These are phyloP conservation scores for Dryas integrifolia DNA, from an alignment of 331 rosid genomes.

Conservation along the genomic window DNA sequence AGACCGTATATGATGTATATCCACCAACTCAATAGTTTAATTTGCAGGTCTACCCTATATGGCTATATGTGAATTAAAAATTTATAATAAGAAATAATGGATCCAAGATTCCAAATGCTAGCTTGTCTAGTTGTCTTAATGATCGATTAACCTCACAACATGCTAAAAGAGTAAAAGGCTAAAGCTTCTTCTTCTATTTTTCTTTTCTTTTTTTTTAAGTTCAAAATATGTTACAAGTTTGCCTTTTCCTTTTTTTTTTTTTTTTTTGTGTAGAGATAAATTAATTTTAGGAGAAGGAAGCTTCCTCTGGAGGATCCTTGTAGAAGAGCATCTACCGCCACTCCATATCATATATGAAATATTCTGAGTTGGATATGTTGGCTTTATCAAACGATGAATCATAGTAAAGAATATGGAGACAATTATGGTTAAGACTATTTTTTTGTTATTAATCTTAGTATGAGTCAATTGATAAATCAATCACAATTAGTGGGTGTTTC, in stretches of 20 bases:
- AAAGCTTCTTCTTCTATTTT: too few relatives aligned
- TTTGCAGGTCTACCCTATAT: neutral
- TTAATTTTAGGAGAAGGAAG: too few relatives aligned
- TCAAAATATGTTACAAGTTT: too few relatives aligned
- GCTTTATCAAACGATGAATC: neutral
- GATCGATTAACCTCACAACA: neutral
- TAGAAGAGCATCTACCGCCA: too few relatives aligned
- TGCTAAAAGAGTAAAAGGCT: too few relatives aligned
- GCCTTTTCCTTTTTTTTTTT: too few relatives aligned
- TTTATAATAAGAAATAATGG: too few relatives aligned
- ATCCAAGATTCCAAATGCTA: neutral
- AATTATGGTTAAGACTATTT: neutral
- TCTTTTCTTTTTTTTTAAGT: too few relatives aligned
- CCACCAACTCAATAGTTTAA: constrained; percentile 9
- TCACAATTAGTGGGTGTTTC: neutral
- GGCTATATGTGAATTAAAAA: too few relatives aligned
- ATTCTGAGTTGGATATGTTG: neutral
- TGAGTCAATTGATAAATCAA: neutral
- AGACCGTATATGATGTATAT: constrained; percentile 5
- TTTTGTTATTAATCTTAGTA: neutral
- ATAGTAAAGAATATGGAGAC: neutral
- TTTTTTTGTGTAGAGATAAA: too few relatives aligned
- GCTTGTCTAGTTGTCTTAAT: neutral
- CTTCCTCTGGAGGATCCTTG: too few relatives aligned
- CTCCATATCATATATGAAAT: neutral